Base-by-base conservation (phyloP, 169 alveolate genomes). In the Plasmodium fragile region DNA sequence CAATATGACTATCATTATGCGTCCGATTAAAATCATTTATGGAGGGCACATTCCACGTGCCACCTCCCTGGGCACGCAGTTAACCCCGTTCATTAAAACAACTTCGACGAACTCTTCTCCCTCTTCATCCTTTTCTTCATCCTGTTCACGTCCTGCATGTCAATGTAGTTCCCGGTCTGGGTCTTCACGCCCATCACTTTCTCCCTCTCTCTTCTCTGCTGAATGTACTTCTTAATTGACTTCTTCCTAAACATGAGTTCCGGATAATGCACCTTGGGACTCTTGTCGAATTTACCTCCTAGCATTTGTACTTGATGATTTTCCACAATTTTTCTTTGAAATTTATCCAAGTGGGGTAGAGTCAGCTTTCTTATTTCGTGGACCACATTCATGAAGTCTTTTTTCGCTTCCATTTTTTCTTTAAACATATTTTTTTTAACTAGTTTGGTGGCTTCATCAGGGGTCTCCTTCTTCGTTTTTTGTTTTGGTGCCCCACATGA, bases 251-350 rank as follows among this genome's bases (percentile, higher is more conserved):
- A 94, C 84, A 93, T 73, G 77, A 93, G 96, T 81, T 96, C 97
- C 43, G 95, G 94, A 69, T 95, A 95, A 36, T 96, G 97, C 94
- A 96, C 85, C 87, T 94, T 95, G 53, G 95, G 45, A 32, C 92
- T 84, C 13, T 84, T 84, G 2, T 84, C 92, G 65, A 84, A 84
- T 84, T 84, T 84, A 2, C 92, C 92, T 30, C 92, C 92, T 49
- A 84, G 43, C 25, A 70, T 72, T 84, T 84, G 72, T 16, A 84
- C 59, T 73, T 84, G 92, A 84, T 73, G 55, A 84, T 84, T 84
- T 49, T 84, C 84, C 6, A 84, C 92, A 84, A 72, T 84, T 75
- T 84, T 84, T 84, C 75, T 45, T 73, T 84, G 92, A 84, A 84
- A 84, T 41, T 84, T 84, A 45, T 84, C 69, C 34, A 84, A 53